phyloP scores from a whole-genome alignment of 2,329 filamentous ascomycete species.

The Ophiocordyceps polyrhachis-furcata region DNA sequence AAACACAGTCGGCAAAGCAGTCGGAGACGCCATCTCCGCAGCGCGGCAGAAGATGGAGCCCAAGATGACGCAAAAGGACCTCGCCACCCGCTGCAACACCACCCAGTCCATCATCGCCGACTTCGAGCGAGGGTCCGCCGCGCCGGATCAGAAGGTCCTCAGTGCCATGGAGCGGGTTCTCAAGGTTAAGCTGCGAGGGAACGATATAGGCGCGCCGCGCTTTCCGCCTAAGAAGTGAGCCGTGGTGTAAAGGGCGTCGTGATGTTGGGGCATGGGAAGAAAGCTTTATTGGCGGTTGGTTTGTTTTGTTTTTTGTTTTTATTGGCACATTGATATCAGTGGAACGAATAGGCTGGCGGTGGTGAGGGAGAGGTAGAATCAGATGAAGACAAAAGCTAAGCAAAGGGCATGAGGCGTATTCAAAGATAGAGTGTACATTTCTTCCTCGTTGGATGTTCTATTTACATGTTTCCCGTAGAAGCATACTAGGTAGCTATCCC shows the following conservation, averaged over 20 bases:
- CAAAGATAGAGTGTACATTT: background rate
- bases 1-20: conserved; percentile 66
- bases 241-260: background rate
- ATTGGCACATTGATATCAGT: background rate
- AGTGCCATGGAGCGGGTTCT: conserved; percentile 63
- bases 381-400: background rate
- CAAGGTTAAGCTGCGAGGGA: conserved; percentile 72
- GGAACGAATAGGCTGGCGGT: background rate
- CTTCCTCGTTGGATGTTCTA: background rate
- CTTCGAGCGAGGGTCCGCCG: conserved; percentile 63
- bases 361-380: background rate
- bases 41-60: conserved; percentile 67
- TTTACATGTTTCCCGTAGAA: background rate
- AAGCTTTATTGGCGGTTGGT: background rate
- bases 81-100: conserved; percentile 78
- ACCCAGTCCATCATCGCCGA: conserved; percentile 63
- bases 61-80: conserved; percentile 88
- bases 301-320: background rate
- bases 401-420: background rate
- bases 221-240: conserved; percentile 52
- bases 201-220: conserved; percentile 69
- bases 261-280: background rate
- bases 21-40: conserved; percentile 67
- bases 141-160: conserved; percentile 72
- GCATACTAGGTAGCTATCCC: too few species aligned